phyloP scores from a whole-genome alignment of 106 monocot genomes.

The Posidonia australis region DNA sequence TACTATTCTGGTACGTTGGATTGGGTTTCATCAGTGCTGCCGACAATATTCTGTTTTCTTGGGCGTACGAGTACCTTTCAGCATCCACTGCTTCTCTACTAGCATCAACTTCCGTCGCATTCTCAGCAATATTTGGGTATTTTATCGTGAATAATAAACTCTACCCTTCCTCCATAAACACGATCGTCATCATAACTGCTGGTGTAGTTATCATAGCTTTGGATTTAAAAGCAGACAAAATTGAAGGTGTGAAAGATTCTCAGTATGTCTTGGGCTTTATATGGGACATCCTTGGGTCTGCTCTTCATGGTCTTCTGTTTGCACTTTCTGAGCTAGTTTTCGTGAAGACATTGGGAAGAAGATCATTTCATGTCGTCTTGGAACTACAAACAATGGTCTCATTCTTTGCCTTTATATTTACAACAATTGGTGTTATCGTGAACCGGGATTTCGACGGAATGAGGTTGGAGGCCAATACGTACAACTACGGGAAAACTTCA shows the following conservation, averaged over 20 bases:
- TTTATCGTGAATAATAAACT: slow-evolving; percentile 67
- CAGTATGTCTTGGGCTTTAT: slow-evolving; percentile 68
- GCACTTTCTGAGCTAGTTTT: slow-evolving; percentile 86
- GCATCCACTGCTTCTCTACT: slow-evolving; percentile 2
- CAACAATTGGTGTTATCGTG: slow-evolving; percentile 51
- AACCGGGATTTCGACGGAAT: slow-evolving; percentile 46
- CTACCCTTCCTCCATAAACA: slow-evolving; percentile 58
- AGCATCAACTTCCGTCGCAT: neutral
- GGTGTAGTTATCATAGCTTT: slow-evolving; percentile 64
- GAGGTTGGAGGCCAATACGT: slow-evolving; percentile 47
- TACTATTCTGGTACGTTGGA: slow-evolving; percentile 50
- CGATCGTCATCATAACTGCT: slow-evolving; percentile 64
- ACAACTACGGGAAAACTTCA: slow-evolving; percentile 43
- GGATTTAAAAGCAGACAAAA: slow-evolving; percentile 67
- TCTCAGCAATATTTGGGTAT: slow-evolving; percentile 55
- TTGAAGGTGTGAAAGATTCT: slow-evolving; percentile 34
- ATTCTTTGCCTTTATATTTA: slow-evolving; percentile 60
- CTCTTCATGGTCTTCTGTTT: slow-evolving; percentile 93
- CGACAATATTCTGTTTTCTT: slow-evolving; percentile 85
- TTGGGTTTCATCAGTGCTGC: slow-evolving; percentile 77
- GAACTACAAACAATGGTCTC: slow-evolving; percentile 93
- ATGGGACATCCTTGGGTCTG: slow-evolving; percentile 75
- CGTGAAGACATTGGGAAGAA: slow-evolving; percentile 48
- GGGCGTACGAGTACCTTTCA: slow-evolving; percentile 73
- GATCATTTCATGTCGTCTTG: slow-evolving; percentile 81